These are phyloP conservation scores for Russula vinacea DNA, from an alignment of 768 basidiomycete species.

Conservation along the genomic window DNA sequence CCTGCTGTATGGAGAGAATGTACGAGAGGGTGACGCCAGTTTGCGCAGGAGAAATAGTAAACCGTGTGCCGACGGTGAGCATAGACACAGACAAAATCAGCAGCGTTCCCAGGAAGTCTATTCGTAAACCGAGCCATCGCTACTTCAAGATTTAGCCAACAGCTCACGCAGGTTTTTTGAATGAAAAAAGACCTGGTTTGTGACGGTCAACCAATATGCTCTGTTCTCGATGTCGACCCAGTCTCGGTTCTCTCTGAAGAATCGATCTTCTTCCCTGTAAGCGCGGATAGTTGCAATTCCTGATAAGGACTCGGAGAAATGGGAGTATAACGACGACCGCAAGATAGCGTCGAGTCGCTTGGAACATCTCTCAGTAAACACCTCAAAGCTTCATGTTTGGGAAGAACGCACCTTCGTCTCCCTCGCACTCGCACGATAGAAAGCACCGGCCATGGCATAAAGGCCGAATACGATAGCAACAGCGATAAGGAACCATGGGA, in stretches of 20 bases:
- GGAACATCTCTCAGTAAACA: conserved; percentile 8
- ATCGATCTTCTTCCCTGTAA: conserved; percentile 76
- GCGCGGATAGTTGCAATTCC: conserved; percentile 87
- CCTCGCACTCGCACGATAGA: conserved; percentile 82
- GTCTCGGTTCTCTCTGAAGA: conserved; percentile 69
- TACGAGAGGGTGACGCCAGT: conserved; percentile 77
- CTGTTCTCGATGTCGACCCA: conserved; percentile 82
- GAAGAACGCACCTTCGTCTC: conserved; percentile 62
- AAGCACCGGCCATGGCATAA: conserved; percentile 70
- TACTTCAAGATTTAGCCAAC: conserved; percentile 66
- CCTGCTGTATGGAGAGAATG: conserved; percentile 75
- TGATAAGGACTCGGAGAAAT: conserved; percentile 87
- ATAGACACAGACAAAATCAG: conserved; percentile 78
- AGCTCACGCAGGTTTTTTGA: conserved; percentile 45
- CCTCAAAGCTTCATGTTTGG: not conserved
- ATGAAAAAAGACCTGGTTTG: conserved; percentile 58
- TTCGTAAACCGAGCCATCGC: conserved; percentile 84
- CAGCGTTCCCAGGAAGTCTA: conserved; percentile 77
- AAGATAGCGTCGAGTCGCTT: conserved; percentile 76
- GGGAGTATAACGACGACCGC: conserved; percentile 82
- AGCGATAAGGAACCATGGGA: conserved; percentile 84
- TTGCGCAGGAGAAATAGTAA: conserved; percentile 72
- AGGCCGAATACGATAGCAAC: conserved; percentile 55
- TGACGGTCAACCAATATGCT: conserved; percentile 83
- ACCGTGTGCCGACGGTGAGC: conserved; percentile 70